phyloP scores from a whole-genome alignment of 2,329 filamentous ascomycete species.

The Escovopsis sp. region DNA sequence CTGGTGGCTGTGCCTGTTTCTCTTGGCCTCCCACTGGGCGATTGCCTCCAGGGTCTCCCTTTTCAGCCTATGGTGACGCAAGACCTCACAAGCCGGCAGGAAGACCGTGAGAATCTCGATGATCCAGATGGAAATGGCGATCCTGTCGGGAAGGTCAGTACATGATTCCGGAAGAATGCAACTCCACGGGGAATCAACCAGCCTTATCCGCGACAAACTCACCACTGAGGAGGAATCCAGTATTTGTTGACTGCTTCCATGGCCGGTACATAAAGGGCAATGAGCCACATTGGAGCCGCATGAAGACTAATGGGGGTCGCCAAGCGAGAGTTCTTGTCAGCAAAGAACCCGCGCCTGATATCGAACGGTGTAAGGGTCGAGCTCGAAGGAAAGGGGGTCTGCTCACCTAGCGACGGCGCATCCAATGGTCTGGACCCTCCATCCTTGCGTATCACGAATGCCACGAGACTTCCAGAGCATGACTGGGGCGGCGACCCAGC shows the following conservation, averaged over 20 bases:
- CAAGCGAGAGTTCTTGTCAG: background rate
- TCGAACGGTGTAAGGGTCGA: no score
- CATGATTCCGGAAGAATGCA: no score
- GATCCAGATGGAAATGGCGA: constrained; percentile 39
- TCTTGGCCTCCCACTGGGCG: constrained; percentile 26
- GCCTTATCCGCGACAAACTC: constrained; percentile 19
- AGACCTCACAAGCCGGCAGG: constrained; percentile 45
- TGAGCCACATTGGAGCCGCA: constrained; percentile 50
- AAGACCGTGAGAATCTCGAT: constrained; percentile 49
- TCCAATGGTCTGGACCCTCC: constrained; percentile 45
- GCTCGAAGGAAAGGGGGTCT: background rate
- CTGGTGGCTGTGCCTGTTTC: constrained; percentile 12
- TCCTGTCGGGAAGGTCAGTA: constrained; percentile 10
- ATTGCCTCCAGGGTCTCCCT: constrained; percentile 30
- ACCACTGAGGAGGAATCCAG: constrained; percentile 47
- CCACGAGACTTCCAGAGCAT: constrained; percentile 44
- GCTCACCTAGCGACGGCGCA: constrained; percentile 29
- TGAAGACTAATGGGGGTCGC: constrained; percentile 31
- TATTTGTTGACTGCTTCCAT: constrained; percentile 36
- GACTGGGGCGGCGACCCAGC: constrained; percentile 43
- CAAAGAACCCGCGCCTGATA: no score
- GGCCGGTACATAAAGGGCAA: constrained; percentile 36
- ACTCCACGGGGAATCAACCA: no score
- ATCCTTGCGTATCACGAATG: constrained; percentile 50
- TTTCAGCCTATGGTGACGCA: constrained; percentile 24